Base-by-base conservation (phyloP, 306 rosid species). In the Ammopiptanthus mongolicus region DNA sequence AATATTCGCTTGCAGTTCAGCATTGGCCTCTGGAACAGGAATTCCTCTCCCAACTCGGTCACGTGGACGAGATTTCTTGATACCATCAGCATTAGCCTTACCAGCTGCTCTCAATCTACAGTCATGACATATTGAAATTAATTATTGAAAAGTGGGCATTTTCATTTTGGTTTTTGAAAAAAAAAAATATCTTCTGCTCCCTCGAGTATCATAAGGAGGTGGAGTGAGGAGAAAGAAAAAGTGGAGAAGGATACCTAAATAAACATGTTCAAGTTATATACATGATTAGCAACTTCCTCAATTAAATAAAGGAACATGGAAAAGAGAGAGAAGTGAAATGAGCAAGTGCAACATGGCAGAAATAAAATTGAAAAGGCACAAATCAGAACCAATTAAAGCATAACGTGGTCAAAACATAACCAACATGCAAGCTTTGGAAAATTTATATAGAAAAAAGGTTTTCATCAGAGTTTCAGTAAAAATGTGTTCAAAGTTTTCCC, bases 1-100 rank as follows among this genome's bases (percentile, higher is more conserved):
- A 58, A 96, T 88, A 73, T 96, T 96, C 75, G 88, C 89, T 83
- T 92, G 99, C 82, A 92, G 88, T 83, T 96, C 99, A 23, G 99
- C 98, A 81, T 96, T 89, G 59, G 97, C 99, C 69, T 90, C 98
- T 64, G 90, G 98, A 79, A 85, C 93, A 29, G 98, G 90, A 78
- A 89, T 75, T 78, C 90, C 97, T 82, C 97, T 89, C 18, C 82
- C 86, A 69, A 76, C 80, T 70, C 98, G 88, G 36, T 96, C 98
- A 1, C 97, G 96, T 12, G 91, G 84, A 17, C 97, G 92, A 36
- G 97, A 85, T 84, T 84, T 89, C 93, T 87, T 92, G 51, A 83
- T 91, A 60, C 92, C 93, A 18, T 90, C 96, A 57, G 84, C 97
- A 78, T 90, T 90, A 65, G 87, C 75, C 87, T 89, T 90, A 22